Base-by-base conservation (phyloP, 768 basidiomycete species). In the Rhizopogon vinicolor region DNA sequence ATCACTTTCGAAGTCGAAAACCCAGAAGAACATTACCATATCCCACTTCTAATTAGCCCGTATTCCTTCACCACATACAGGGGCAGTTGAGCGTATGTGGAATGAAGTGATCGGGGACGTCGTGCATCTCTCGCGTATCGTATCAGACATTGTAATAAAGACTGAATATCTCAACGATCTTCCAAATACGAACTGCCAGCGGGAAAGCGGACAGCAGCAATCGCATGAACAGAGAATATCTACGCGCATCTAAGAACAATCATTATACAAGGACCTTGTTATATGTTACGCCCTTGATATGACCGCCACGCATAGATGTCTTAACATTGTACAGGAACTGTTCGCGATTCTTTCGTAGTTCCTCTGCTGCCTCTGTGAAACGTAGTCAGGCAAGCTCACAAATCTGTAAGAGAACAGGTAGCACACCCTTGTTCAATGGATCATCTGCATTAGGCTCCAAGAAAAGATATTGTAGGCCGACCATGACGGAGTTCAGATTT, bases 391-490 rank as follows among this genome's bases (percentile, higher is more conserved):
- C 41, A 58, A 44, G 50, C 48, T 16, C 25, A 44, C 14, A 33
- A 3, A 19, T 10, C 5, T 33, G 18, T 19, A 54, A 48, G 35
- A 12, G 35, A 35, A 39, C 33, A 19, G 55, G 37, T n/a, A n/a
- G 62, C 85, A 44, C 58, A 92, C 96, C 96, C 75, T 98, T 99
- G 79, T 99, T 99, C 65, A 99, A 69, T 14, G 97, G 97, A 73
- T 99, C 97, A 63, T 98, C 96, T 40, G 97, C 91, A 64, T 99
- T 99, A 13, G 97, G 97, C 72, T 99, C 97, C 55, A 99, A 78
- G 81, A 99, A 99, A 51, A 99, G 82, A 67, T 98, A 99, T 71
- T 99, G 97, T 54, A 99, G 73, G 37, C 97, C 97, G 57, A 98
- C 92, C 93, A 98, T 96, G 60, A 99, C 93, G 31, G 95, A 92